Base-by-base conservation (phyloP, 2,329 filamentous ascomycete species). In the Lanzia echinophila region DNA sequence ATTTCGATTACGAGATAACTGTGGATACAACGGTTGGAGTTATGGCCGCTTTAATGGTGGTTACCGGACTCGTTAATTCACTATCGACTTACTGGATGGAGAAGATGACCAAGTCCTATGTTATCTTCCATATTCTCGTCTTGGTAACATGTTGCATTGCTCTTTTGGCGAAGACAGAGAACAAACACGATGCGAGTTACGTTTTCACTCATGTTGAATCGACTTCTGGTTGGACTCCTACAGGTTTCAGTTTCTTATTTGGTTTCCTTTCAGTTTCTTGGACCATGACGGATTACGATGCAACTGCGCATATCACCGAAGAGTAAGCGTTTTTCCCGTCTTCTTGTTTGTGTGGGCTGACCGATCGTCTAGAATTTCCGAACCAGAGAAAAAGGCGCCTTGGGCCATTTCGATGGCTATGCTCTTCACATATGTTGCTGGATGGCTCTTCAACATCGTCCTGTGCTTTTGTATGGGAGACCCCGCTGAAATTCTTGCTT, bases 221-320 rank as follows among this genome's bases (percentile, higher is more conserved):
- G 2, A 67, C 66, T 22, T 78, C 75, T 0, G 79, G 79, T 34
- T 83, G 79, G 79, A 70, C 62, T 0, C 78, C 78, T 0, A 67
- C 72, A 2, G 79, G 78, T 20, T 81, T 77, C 65, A 77, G 75
- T 3, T 82, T 79, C 63, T 63, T 81, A n/a, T 81, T 82, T 56
- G 79, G 79, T n/a, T 81, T 81, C 63, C 68, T 83, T 24, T 78
- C 76, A 2, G 79, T 80, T 36, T 75, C 74, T 19, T 83, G 79
- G 79, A 81, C 78, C 51, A 82, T 82, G 78, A 82, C 78, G 3
- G 75, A 78, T 60, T 78, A 78, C 62, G 76, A 75, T 62, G 72
- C 71, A 10, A 70, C 69, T n/a, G 67, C 68, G 12, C 68, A 70
- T 60, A 79, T 79, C 49, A 73, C 75, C 8, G 78, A 81, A 62